Evolutionary conservation across 441 rosid genomes (phyloP), one percentile per base, ranked within the genome.

Genomic region (Brassica hybrid): DNA sequence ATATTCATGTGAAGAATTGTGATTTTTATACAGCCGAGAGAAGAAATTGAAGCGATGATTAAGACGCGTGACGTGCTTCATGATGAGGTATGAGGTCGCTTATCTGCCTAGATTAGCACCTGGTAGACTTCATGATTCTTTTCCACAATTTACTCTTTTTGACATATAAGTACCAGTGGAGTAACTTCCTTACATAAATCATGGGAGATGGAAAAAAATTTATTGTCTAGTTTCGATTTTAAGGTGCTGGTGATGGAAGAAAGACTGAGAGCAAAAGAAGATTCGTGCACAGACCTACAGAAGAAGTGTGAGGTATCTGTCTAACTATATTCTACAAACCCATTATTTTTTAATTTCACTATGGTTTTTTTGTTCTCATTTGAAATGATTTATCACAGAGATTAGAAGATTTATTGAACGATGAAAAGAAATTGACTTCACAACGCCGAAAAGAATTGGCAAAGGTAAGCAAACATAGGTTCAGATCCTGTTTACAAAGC

Each of bases 361-460:
- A 57, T 56, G 61, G 54, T 16, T 62, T 36, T 59, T 62, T 30
- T 59, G 48, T 73, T 58, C 85, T 84, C 61, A 72, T 67, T 70
- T 68, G 71, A 78, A 73, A 71, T 84, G 69, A 65, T 19, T 86
- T 67, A 73, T 32, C 19, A 50, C 88, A 94, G 99, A 88, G 77
- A 78, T 71, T 93, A 79, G 98, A 91, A 82, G 96, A 90, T 76
- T 82, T 86, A 7, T 76, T 94, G 85, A 76, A 86, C 17, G 66
- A 79, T 65, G 91, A 88, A 67, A 93, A 90, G 85, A 93, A 86
- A 80, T 79, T 78, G 36, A 84, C 89, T 67, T 88, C 91, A 30
- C 86, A 83, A 19, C 91, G 86, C 27, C 79, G 81, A 65, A 80
- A 75, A 79, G 89, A 88, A 67, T 79, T 91, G 85, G 76, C 89